Evolutionary conservation across 2,329 filamentous ascomycete species (phyloP).

Genomic region (Truncatella angustata): DNA sequence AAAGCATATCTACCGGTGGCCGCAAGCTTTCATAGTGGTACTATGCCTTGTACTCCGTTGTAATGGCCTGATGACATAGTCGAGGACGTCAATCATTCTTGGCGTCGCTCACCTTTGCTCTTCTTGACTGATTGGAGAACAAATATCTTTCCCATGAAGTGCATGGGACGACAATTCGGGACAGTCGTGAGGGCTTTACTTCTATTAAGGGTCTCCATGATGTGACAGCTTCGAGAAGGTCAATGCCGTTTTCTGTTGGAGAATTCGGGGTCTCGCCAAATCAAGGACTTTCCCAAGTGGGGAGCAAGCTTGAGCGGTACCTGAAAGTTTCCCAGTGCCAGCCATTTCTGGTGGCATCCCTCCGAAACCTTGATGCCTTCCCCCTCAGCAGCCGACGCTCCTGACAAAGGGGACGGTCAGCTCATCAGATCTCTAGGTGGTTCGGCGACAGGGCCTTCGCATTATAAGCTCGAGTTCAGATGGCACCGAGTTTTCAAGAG

Average conservation of each 20-base stretch:
- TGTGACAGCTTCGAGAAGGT: neutral
- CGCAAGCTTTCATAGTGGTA: too few relatives aligned
- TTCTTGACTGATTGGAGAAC: too few relatives aligned
- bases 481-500: conserved; percentile 3
- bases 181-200: neutral
- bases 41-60: too few relatives aligned
- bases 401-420: neutral
- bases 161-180: too few relatives aligned
- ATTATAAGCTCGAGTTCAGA: conserved; percentile 1
- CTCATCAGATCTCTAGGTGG: neutral
- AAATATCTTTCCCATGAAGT: too few relatives aligned
- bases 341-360: neutral
- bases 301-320: conserved; percentile 5
- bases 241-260: conserved; percentile 7
- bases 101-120: too few relatives aligned
- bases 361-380: neutral
- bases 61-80: too few relatives aligned
- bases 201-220: conserved; percentile 1
- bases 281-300: neutral
- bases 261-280: conserved; percentile 7
- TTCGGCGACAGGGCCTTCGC: too few relatives aligned
- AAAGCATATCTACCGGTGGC: too few relatives aligned
- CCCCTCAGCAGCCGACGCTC: neutral
- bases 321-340: conserved; percentile 6
- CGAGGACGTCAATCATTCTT: too few relatives aligned